Evolutionary conservation across 225 moss, liverwort and hornwort genomes (phyloP).

Genomic region (Antitrichia curtipendula): DNA sequence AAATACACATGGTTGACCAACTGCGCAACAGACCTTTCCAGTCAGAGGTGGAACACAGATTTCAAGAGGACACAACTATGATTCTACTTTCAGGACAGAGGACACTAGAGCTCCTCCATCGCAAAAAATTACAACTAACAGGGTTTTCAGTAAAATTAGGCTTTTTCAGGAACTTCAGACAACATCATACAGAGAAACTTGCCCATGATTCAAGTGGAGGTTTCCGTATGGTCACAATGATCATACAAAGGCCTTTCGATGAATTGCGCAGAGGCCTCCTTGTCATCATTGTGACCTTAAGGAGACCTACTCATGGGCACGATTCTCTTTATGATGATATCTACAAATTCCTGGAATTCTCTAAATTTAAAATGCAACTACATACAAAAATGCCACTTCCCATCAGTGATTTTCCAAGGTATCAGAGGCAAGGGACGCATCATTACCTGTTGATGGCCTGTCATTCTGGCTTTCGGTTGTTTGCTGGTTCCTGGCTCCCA

Average conservation of each 20-base stretch:
- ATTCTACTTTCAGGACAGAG: neutral
- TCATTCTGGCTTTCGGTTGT: conserved; percentile 74
- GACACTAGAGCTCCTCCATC: neutral
- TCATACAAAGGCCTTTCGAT: neutral
- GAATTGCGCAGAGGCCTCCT: neutral
- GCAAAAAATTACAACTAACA: neutral
- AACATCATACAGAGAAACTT: neutral
- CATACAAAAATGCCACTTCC: neutral
- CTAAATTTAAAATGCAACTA: neutral
- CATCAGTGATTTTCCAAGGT: neutral
- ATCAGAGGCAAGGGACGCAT: neutral
- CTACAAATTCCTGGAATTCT: neutral
- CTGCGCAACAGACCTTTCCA: conserved; percentile 15
- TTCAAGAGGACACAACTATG: neutral
- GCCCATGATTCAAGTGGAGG: neutral
- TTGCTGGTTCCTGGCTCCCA: conserved; percentile 95
- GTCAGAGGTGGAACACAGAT: neutral
- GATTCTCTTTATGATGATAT: neutral
- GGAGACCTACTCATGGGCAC: neutral
- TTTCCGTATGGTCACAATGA: neutral
- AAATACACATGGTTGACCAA: conserved; percentile 92
- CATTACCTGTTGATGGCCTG: conserved; percentile 79
- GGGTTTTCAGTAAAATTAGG: neutral
- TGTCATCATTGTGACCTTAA: neutral
- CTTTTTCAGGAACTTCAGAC: neutral